phyloP scores from a whole-genome alignment of 163 green algal genomes.

The Chlorella variabilis region DNA sequence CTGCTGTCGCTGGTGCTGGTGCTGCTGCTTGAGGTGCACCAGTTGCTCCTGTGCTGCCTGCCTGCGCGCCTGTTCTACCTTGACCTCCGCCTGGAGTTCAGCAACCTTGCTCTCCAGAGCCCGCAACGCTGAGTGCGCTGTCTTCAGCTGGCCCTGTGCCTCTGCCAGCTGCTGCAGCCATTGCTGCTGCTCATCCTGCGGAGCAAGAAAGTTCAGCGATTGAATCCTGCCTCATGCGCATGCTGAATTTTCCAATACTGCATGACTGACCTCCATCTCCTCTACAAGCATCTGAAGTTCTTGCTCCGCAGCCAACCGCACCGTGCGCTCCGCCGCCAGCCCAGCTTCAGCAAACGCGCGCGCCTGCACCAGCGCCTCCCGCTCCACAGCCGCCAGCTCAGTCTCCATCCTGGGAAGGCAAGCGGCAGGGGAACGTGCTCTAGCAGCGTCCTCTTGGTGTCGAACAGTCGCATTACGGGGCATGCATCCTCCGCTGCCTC shows the following conservation, averaged over 20 bases:
- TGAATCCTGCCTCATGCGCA: too few species aligned
- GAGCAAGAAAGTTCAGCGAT: background rate
- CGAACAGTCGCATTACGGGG: too few species aligned
- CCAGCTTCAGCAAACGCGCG: background rate
- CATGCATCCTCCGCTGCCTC: too few species aligned
- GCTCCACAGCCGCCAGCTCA: constrained; percentile 20
- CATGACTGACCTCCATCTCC: background rate
- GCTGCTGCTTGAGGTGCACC: background rate
- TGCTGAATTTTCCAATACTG: too few species aligned
- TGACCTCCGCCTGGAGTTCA: background rate
- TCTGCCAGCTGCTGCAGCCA: background rate
- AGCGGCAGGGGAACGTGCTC: too few species aligned
- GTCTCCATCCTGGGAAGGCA: constrained; percentile 15
- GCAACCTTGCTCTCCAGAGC: constrained; percentile 17
- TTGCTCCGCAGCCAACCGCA: background rate
- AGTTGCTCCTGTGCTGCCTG: constrained; percentile 1
- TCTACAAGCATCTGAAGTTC: constrained; percentile 4
- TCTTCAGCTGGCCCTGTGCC: background rate
- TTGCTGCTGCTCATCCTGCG: constrained; percentile 4
- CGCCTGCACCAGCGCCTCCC: constrained; percentile 2
- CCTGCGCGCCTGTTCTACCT: background rate
- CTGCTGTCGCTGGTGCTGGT: background rate
- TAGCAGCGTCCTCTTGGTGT: too few species aligned
- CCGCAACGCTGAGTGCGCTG: constrained; percentile 6
- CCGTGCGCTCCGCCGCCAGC: background rate